These are phyloP conservation scores for Colletotrichum spaethianum DNA, from an alignment of 2,329 filamentous ascomycete genomes.

Conservation along the genomic window DNA sequence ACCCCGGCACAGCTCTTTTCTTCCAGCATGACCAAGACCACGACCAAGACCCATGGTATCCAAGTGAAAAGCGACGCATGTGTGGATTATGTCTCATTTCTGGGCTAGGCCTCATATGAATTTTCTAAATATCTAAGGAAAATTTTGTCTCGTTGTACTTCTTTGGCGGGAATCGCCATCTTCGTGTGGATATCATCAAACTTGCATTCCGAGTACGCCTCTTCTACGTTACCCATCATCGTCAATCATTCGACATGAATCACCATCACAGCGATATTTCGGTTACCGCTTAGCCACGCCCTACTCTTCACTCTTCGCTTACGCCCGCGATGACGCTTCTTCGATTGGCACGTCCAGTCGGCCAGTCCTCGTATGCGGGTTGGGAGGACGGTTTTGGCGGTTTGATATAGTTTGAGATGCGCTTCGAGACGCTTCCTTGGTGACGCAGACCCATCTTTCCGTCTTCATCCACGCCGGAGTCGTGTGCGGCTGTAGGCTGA, in stretches of 20 bases:
- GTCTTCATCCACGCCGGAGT: neutral
- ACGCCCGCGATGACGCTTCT: slow-evolving; percentile 27
- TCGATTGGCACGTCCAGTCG: slow-evolving; percentile 19
- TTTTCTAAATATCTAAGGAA: neutral
- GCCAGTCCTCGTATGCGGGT: slow-evolving; percentile 22
- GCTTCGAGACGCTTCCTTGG: slow-evolving; percentile 56
- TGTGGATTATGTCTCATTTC: too few species aligned
- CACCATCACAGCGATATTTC: neutral
- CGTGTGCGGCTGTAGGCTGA: neutral
- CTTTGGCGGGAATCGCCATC: neutral
- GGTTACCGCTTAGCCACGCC: neutral
- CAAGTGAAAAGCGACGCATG: too few species aligned
- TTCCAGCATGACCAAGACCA: neutral
- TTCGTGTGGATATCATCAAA: neutral
- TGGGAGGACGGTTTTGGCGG: slow-evolving; percentile 39
- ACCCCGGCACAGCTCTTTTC: neutral
- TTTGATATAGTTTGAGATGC: slow-evolving; percentile 62
- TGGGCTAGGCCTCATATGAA: neutral
- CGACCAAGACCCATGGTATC: neutral
- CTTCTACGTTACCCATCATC: neutral
- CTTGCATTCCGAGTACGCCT: neutral
- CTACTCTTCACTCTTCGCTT: neutral
- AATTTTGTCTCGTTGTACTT: neutral
- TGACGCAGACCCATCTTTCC: slow-evolving; percentile 41
- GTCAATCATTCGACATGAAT: neutral